phyloP scores from a whole-genome alignment of 768 basidiomycete species.

The Chiua virens region DNA sequence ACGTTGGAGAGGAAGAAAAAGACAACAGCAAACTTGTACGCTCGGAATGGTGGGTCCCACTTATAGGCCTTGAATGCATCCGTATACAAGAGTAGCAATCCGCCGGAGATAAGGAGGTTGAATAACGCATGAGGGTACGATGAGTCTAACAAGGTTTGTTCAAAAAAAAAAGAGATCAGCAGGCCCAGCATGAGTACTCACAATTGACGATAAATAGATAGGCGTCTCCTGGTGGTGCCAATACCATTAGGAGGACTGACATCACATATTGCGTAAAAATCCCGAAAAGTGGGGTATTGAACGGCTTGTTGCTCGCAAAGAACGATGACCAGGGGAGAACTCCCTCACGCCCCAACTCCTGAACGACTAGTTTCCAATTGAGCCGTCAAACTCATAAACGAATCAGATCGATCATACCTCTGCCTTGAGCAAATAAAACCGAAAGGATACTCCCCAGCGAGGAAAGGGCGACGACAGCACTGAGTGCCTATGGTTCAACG shows the following conservation, averaged over 20 bases:
- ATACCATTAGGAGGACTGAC: slow-evolving; percentile 53
- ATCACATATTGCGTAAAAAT: slow-evolving; percentile 62
- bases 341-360: slow-evolving; percentile 73
- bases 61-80: slow-evolving; percentile 39
- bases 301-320: slow-evolving; percentile 72
- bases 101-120: slow-evolving; percentile 59
- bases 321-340: slow-evolving; percentile 63
- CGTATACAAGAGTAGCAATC: slow-evolving; percentile 64
- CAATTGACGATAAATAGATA: slow-evolving; percentile 70
- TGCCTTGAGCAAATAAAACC: slow-evolving; percentile 62
- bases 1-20: slow-evolving; percentile 66
- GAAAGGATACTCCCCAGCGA: slow-evolving; percentile 64
- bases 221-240: slow-evolving; percentile 69
- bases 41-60: slow-evolving; percentile 68
- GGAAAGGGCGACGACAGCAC: slow-evolving; percentile 62
- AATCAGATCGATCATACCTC: slow-evolving; percentile 44
- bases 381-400: neutral
- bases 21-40: slow-evolving; percentile 46
- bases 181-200: slow-evolving; percentile 31
- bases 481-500: slow-evolving; percentile 45
- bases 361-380: slow-evolving; percentile 48
- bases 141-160: slow-evolving; percentile 39
- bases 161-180: neutral
- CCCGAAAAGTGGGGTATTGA: slow-evolving; percentile 63
- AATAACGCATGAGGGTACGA: slow-evolving; percentile 61